Evolutionary conservation across 2,329 filamentous ascomycete species (phyloP).

Genomic region (Thielaviopsis populi): DNA sequence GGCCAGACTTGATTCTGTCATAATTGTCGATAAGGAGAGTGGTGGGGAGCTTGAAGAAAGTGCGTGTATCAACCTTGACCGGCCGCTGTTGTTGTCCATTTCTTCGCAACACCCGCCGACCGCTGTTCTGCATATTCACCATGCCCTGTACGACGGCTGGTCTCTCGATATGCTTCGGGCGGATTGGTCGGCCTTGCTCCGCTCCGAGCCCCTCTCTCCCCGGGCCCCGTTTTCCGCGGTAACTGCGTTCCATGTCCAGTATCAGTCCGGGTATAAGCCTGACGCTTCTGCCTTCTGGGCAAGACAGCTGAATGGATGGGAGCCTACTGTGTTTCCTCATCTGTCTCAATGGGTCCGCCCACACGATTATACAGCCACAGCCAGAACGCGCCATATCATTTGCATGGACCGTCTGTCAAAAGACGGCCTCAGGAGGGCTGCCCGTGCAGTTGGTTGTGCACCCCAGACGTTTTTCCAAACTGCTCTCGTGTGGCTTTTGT

Average conservation of each 20-base stretch:
- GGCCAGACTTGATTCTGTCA: background rate
- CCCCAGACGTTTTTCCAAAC: constrained; percentile 49
- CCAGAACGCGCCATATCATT: background rate
- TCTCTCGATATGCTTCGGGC: constrained; percentile 59
- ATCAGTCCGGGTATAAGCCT: background rate
- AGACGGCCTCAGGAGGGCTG: background rate
- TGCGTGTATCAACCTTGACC: background rate
- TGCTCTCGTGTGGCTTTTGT: constrained; percentile 50
- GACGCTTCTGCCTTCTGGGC: constrained; percentile 7
- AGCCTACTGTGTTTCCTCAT: background rate
- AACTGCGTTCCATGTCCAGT: constrained; percentile 30
- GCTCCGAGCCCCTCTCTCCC: constrained; percentile 19
- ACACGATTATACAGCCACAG: background rate
- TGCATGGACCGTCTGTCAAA: background rate
- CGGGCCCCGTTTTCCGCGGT: constrained; percentile 49
- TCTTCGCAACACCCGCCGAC: constrained; percentile 15
- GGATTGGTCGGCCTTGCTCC: constrained; percentile 45
- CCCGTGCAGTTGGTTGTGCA: background rate
- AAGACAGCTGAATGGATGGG: constrained; percentile 1
- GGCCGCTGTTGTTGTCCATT: background rate
- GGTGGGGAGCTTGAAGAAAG: too few relatives aligned
- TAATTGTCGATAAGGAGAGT: background rate
- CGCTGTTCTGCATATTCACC: constrained; percentile 50
- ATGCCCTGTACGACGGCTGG: constrained; percentile 89
- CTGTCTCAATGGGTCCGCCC: background rate